Conservation (phyloP, 75 land plant genomes). For the Sequoiadendron giganteum region DNA sequence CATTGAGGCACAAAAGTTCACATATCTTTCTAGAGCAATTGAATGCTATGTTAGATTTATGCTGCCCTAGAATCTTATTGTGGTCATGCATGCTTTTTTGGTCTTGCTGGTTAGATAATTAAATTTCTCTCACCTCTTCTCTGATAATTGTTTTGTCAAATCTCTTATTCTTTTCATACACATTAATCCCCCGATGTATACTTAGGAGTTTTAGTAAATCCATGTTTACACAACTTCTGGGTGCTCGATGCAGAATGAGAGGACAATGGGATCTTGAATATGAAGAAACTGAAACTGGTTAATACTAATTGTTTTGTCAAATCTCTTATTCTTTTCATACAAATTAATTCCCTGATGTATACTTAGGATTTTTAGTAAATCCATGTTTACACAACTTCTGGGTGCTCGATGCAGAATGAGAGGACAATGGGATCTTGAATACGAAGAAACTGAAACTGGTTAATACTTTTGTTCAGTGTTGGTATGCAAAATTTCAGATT, state of each 20-base stretch:
- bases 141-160: background rate
- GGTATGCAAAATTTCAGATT: background rate
- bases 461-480: background rate
- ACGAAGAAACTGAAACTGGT: background rate
- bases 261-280: background rate
- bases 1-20: background rate
- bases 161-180: background rate
- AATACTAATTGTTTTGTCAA: background rate
- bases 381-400: background rate
- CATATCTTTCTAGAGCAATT: background rate
- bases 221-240: background rate
- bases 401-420: background rate
- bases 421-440: background rate
- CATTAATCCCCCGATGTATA: background rate
- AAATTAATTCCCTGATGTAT: background rate
- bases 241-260: background rate
- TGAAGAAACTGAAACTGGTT: background rate
- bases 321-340: background rate
- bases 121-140: background rate
- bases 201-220: background rate
- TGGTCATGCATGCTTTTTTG: background rate
- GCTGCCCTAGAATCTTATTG: background rate
- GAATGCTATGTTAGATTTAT: background rate
- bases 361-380: background rate
- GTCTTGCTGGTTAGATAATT: too few species aligned